Conservation (phyloP, 1,284 basidiomycete species). For the Polyporus tsugae region DNA sequence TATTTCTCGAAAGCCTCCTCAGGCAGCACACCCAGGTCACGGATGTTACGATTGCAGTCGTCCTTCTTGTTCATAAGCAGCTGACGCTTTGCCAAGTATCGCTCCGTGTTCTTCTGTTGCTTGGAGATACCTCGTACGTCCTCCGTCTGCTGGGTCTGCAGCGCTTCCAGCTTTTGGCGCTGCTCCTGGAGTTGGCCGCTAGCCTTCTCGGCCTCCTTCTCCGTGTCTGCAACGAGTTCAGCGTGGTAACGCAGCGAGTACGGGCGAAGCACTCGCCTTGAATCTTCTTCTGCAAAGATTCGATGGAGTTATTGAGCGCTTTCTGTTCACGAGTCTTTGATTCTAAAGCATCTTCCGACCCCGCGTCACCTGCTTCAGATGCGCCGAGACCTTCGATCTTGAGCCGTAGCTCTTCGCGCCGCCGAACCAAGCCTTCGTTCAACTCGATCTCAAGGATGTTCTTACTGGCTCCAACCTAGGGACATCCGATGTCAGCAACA, state of each 20-base stretch:
- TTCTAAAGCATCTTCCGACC: slow-evolving; percentile 73
- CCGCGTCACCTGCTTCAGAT: slow-evolving; percentile 64
- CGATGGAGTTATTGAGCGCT: slow-evolving; percentile 71
- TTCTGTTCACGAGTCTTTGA: slow-evolving; percentile 74
- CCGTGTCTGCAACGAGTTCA: slow-evolving; percentile 55
- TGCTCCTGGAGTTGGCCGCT: slow-evolving; percentile 72
- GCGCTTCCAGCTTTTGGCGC: slow-evolving; percentile 73
- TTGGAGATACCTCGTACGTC: slow-evolving; percentile 86
- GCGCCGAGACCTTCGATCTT: slow-evolving; percentile 83
- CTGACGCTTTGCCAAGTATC: slow-evolving; percentile 92
- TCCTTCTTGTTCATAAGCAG: slow-evolving; percentile 88
- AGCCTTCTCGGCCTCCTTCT: slow-evolving; percentile 77
- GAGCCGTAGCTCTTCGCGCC: slow-evolving; percentile 78
- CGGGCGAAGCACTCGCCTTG: slow-evolving; percentile 56
- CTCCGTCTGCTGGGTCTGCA: slow-evolving; percentile 85
- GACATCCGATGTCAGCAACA: slow-evolving; percentile 13
- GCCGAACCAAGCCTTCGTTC: slow-evolving; percentile 85
- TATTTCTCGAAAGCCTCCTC: slow-evolving; percentile 99
- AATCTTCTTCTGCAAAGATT: slow-evolving; percentile 66
- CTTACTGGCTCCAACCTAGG: slow-evolving; percentile 80
- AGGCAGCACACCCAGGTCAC: slow-evolving; percentile 95
- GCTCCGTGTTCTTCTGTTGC: slow-evolving; percentile 94
- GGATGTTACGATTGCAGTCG: slow-evolving; percentile 93
- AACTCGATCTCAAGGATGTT: slow-evolving; percentile 92
- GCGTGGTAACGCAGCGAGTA: background rate